phyloP scores from a whole-genome alignment of 352 stramenopile genomes.

The Elongisporangium undulatum region DNA sequence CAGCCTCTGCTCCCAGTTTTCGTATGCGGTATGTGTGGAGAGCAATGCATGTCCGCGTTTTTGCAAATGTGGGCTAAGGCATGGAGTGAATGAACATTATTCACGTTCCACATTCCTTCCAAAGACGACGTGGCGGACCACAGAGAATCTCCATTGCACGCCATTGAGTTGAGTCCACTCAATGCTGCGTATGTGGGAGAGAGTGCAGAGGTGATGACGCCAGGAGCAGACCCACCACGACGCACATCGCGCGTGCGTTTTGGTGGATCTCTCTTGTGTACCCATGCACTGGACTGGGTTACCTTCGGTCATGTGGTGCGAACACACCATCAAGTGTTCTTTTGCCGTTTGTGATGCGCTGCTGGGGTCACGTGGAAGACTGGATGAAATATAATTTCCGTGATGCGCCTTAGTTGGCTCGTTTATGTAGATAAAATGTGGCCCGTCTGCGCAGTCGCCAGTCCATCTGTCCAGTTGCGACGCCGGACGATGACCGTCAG shows the following conservation, averaged over 20 bases:
- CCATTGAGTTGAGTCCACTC: background rate
- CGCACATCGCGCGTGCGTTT: background rate
- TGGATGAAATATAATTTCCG: background rate
- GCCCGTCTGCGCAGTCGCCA: background rate
- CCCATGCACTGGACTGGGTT: background rate
- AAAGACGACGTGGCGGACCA: background rate
- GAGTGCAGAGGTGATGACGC: background rate
- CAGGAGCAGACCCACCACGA: background rate
- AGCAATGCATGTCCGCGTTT: background rate
- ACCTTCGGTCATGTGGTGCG: background rate
- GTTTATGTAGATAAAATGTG: background rate
- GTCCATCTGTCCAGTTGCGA: background rate
- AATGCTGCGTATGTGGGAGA: background rate
- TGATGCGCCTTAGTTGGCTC: background rate
- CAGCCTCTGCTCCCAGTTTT: background rate
- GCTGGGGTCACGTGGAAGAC: background rate
- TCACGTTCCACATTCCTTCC: background rate
- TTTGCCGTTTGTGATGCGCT: background rate
- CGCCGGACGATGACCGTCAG: background rate
- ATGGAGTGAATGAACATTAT: too few relatives aligned
- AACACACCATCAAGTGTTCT: too few relatives aligned
- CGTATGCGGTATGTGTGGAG: background rate
- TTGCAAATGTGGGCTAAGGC: too few relatives aligned
- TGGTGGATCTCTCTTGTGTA: background rate
- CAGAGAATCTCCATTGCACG: background rate